Percentiles rank a stretch among this genome's conserved stretches.
Conservation (phyloP, 202 grass and related monocot species). For the Carex sylvatica region DNA sequence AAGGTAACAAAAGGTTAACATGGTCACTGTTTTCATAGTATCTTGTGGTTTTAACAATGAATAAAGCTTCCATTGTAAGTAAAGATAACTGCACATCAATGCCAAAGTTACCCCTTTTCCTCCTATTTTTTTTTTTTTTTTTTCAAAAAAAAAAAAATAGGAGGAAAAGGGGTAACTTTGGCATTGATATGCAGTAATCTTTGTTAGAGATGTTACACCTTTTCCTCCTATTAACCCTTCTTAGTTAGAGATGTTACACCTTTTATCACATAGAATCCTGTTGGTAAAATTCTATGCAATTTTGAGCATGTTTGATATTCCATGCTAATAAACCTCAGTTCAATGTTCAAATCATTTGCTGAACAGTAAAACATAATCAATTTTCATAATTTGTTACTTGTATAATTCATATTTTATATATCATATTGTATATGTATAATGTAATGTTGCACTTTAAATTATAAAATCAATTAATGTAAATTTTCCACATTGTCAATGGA, state of each 20-base stretch:
- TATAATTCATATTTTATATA: neutral
- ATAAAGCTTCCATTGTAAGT: neutral
- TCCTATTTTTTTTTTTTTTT: no score
- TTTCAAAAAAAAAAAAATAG: no score
- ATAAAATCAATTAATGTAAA: neutral
- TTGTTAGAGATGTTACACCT: no score
- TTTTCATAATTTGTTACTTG: neutral
- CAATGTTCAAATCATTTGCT: neutral
- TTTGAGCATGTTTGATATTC: neutral
- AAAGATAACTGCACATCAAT: conserved; percentile 14
- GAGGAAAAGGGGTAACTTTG: no score
- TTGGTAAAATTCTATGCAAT: neutral
- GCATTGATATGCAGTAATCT: no score
- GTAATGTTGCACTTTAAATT: neutral
- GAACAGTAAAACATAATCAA: neutral
- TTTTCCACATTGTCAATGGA: neutral
- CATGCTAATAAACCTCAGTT: neutral
- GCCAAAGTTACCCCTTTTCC: neutral
- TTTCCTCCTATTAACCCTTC: neutral
- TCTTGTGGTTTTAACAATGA: conserved; percentile 6
- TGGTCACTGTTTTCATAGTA: neutral
- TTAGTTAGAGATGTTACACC: neutral
- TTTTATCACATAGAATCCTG: neutral
- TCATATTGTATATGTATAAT: neutral
- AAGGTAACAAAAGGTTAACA: conserved; percentile 29